phyloP scores from a whole-genome alignment of 345 rosid species.

The Cochlearia excelsa region DNA sequence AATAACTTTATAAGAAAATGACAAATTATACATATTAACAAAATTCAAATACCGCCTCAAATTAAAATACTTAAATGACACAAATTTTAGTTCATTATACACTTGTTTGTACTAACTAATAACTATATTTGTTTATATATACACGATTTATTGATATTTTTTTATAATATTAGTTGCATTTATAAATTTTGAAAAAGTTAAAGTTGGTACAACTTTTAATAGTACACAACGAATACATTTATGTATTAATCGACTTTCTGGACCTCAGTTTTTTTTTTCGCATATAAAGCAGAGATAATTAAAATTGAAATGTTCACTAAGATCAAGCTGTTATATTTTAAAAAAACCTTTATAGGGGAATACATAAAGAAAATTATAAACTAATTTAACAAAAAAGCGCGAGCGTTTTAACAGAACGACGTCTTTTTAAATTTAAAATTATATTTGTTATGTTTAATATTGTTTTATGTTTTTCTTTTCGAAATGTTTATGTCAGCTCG shows the following conservation, averaged over 20 bases:
- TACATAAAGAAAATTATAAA: conserved; percentile 16
- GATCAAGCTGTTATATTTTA: conserved; percentile 25
- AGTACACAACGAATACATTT: conserved; percentile 27
- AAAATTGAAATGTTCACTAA: conserved; percentile 19
- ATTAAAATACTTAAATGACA: no score
- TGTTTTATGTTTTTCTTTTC: conserved; percentile 11
- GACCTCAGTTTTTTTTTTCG: conserved; percentile 12
- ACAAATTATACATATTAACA: no score
- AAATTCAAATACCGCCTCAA: no score
- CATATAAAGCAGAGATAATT: conserved; percentile 29
- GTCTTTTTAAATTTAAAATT: not conserved
- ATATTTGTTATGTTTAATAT: not conserved
- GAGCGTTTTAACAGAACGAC: conserved; percentile 39
- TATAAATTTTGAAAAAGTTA: conserved; percentile 24
- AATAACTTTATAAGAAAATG: no score
- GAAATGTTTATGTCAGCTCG: conserved; percentile 38
- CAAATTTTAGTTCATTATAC: not conserved
- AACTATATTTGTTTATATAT: conserved; percentile 14
- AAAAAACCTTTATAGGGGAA: conserved; percentile 31
- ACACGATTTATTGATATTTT: not conserved
- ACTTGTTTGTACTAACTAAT: not conserved
- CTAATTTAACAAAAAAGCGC: conserved; percentile 26
- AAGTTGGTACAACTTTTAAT: conserved; percentile 30
- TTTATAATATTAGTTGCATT: conserved; percentile 16
- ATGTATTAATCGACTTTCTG: conserved; percentile 20